Evolutionary conservation across 1,284 basidiomycete species (phyloP).

Genomic region (Pisolithus thermaeus): DNA sequence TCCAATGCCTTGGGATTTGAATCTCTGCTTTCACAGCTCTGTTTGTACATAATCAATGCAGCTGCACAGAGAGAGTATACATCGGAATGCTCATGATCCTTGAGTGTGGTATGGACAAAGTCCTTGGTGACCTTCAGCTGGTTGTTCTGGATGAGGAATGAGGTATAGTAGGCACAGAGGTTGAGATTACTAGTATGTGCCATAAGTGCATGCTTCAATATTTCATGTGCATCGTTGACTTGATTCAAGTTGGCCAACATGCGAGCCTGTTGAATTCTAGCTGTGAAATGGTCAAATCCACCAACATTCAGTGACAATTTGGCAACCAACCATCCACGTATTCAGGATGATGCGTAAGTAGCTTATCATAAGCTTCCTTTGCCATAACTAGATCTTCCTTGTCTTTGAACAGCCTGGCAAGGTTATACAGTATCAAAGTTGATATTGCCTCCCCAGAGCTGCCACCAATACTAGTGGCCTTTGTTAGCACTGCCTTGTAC

Average conservation of each 20-base stretch:
- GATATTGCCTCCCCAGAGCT: conserved; percentile 26
- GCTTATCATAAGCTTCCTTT: conserved; percentile 81
- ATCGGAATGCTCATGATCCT: conserved; percentile 79
- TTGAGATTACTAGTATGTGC: conserved; percentile 71
- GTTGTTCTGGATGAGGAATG: conserved; percentile 77
- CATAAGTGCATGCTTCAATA: conserved; percentile 80
- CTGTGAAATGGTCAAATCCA: conserved; percentile 34
- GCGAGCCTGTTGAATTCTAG: conserved; percentile 84
- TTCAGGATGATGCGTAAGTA: conserved; percentile 83
- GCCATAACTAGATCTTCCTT: conserved; percentile 62
- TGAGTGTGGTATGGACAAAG: conserved; percentile 80
- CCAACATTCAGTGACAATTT: neutral
- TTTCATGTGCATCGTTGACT: conserved; percentile 75
- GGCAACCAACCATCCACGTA: conserved; percentile 79
- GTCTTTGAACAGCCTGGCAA: too few relatives aligned
- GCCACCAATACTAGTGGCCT: conserved; percentile 24
- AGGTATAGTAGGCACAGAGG: conserved; percentile 79
- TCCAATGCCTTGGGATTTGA: conserved; percentile 51
- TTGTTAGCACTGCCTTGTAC: conserved; percentile 67
- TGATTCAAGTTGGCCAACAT: conserved; percentile 66
- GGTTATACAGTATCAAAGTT: too few relatives aligned
- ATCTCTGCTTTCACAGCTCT: conserved; percentile 75
- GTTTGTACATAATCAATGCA: conserved; percentile 79
- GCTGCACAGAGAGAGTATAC: conserved; percentile 80
- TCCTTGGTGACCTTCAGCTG: conserved; percentile 71